Conservation (phyloP, 169 alveolate species). For the Eimeria nieschulzi region DNA sequence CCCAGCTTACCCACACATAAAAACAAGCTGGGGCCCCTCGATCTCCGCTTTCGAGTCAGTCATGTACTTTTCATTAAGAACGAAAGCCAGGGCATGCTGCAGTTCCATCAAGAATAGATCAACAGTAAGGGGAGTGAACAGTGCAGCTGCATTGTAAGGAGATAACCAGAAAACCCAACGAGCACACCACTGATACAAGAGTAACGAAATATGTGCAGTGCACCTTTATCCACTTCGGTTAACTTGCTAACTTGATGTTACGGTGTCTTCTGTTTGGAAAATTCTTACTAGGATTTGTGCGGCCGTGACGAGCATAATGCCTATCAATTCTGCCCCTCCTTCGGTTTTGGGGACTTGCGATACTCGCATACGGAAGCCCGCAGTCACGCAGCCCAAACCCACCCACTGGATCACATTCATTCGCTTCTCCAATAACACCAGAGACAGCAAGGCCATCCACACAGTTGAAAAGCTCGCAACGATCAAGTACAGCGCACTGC, state of each 20-base stretch:
- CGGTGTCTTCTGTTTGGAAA: no score
- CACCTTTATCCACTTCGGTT: no score
- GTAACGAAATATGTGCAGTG: no score
- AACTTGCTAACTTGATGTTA: no score
- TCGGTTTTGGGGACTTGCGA: not conserved
- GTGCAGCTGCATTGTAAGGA: not conserved
- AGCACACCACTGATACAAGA: no score
- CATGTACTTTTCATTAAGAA: slow-evolving; percentile 80
- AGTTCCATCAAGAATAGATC: not conserved
- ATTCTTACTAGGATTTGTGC: slow-evolving; percentile 29
- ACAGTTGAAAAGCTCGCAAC: slow-evolving; percentile 51
- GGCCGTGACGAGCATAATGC: slow-evolving; percentile 10
- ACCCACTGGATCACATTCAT: slow-evolving; percentile 33
- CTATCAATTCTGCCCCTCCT: not conserved
- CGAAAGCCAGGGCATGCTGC: slow-evolving; percentile 79
- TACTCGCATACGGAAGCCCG: slow-evolving; percentile 56
- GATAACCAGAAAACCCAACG: not conserved
- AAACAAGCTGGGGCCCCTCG: slow-evolving; percentile 82
- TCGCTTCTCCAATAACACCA: not conserved
- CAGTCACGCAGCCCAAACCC: slow-evolving; percentile 52
- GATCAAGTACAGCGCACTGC: slow-evolving; percentile 61
- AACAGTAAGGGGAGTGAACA: no score
- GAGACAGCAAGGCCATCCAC: slow-evolving; percentile 70
- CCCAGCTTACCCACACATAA: slow-evolving; percentile 78
- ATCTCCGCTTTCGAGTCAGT: slow-evolving; percentile 60